Base-by-base conservation (phyloP, 345 rosid genomes). In the Hibiscus tridactylites region DNA sequence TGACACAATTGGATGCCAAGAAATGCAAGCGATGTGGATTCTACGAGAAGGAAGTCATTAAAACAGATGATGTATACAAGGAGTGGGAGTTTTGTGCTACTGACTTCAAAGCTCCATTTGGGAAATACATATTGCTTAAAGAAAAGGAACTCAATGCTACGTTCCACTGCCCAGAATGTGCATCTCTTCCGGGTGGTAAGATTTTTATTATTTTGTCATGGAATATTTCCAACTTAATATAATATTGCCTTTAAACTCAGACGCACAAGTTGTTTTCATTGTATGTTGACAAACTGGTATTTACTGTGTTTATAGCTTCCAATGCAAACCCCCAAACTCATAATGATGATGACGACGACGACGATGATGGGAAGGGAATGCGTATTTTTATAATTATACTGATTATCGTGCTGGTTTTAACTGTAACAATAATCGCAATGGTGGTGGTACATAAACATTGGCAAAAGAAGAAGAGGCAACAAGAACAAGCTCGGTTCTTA, bases 11-110 rank as follows among this genome's bases (percentile, higher is more conserved):
- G 28, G 50, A 79, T 5, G 81, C 82, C 62, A 82, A 75, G 57
- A 92, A 91, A 76, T 96, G 99, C 88, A 96, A 92, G 87, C 82
- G 96, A 67, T 96, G 99, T 79, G 99, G 98, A 31, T 78, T 96
- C 71, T 96, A 89, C 60, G 97, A 92, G 84, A n/a, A 81, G 76
- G 96, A 92, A 71, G 52, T 24, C 4, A 6, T 88, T 24, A 77
- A 39, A 29, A 28, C 84, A 19, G 93, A 89, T 71, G 89, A 96
- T 74, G 82, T 81, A 9, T 91, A 71, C 81, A 91, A 86, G 39
- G 98, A 89, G 74, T 92, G 98, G 98, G 97, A 91, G 81, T 70
- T 96, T 59, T 96, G 99, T 77, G 80, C 91, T 69, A 88, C 91
- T 10, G 95, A 86, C 71, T 96, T 95, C 75, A 37, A 74, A 61